Conservation (phyloP, 345 rosid species). For the Angophora floribunda region DNA sequence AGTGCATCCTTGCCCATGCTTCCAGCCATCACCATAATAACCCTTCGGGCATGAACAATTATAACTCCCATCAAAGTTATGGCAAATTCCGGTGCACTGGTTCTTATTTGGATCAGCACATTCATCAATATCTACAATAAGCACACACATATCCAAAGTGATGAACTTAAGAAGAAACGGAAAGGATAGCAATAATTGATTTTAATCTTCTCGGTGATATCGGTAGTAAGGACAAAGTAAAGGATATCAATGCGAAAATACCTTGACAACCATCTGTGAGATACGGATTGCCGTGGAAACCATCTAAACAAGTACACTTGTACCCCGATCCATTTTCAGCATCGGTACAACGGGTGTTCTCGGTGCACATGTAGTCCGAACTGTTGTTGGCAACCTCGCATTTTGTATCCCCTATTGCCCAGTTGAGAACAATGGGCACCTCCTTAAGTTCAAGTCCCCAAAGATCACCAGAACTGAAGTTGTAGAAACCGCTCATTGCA, state of each 20-base stretch:
- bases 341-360: constrained; percentile 1
- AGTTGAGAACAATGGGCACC: constrained; percentile 10
- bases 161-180: background rate
- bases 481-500: background rate
- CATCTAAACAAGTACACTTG: background rate
- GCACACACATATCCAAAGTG: background rate
- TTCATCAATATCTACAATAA: constrained; percentile 13
- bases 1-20: background rate
- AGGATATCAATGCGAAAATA: background rate
- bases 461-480: background rate
- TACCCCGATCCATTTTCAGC: background rate
- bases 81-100: accelerated
- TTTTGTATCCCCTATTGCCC: constrained; percentile 5
- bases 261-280: background rate
- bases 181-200: background rate
- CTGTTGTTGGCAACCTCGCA: background rate
- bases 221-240: no score
- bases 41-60: constrained; percentile 23
- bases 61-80: constrained; percentile 1
- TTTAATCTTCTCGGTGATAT: background rate
- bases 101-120: background rate
- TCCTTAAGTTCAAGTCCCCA: accelerated
- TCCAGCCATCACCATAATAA: constrained; percentile 11
- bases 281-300: background rate
- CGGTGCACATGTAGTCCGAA: background rate